Evolutionary conservation across 176 grass and related monocot species (phyloP), one percentile per base, ranked within the genome.

Genomic region (Ampelocalamus luodianensis): DNA sequence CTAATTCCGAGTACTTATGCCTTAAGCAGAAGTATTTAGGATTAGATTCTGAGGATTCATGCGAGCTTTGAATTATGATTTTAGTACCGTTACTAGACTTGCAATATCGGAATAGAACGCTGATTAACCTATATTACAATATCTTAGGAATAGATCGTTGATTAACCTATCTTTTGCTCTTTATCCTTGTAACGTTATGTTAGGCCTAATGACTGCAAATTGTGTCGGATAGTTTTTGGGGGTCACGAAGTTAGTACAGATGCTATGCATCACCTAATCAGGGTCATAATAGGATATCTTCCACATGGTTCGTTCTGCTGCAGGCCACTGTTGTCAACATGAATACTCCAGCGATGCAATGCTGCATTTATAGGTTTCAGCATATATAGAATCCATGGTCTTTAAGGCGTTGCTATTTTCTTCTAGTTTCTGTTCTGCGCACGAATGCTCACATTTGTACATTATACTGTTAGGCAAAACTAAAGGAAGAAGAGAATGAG

Each of bases 21-120:
- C 73, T 79, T 79, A 42, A 40, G 54, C 51, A 61, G 1, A 51
- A 80, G 75, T 50, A 24, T 51, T 48, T 51, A 60, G 58, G 45
- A 81, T 70, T 70, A 70, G 7, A 80, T 63, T 82, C 6, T 0
- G 34, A 62, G 23, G 63, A 77, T 71, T 90, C 24, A 34, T 6
- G 2, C 12, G 5, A 44, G 43, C 44, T 82, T 80, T 4, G 26
- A 45, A 20, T 55, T 55, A 9, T 60, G 77, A 34, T 69, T 85
- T 6, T 39, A 69, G 8, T 43, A 69, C n/a, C 10, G 10, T 34
- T 43, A 37, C 16, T 24, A 42, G 13, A 39, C 67, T 59, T 70
- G 5, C 6, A 12, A 42, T 72, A 20, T 71, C 55, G 40, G 17
- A 29, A 56, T 68, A 42, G 6, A 68, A 11, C 43, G 43, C 11